Evolutionary conservation across 106 monocot genomes (phyloP).

Genomic region (Phalaenopsis aphrodite): DNA sequence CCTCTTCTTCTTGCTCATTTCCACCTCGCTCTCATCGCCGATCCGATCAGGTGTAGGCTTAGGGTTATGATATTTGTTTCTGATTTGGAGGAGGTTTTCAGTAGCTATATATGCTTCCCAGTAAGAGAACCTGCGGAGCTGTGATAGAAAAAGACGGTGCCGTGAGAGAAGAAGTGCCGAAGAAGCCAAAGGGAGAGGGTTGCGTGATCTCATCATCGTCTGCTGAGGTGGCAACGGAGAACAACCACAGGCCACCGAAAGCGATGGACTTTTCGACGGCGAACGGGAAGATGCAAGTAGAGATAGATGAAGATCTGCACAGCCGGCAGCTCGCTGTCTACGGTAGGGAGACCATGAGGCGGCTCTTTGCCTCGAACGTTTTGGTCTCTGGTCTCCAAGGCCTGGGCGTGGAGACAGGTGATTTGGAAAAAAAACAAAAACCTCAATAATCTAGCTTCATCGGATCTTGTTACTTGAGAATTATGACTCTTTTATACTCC

Average conservation of each 20-base stretch:
- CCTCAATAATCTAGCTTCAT: neutral
- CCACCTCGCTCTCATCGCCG: neutral
- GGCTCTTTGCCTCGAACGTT: conserved; percentile 58
- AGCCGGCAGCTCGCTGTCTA: conserved; percentile 85
- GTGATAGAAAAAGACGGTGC: conserved; percentile 15
- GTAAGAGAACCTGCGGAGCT: conserved; percentile 35
- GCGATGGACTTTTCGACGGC: conserved; percentile 25
- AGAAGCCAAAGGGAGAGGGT: conserved; percentile 27
- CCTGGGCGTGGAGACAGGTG: conserved; percentile 75
- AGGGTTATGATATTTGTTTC: conserved; percentile 4
- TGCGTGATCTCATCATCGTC: conserved; percentile 27
- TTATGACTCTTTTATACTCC: neutral
- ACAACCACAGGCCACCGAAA: conserved; percentile 8
- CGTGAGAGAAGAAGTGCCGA: conserved; percentile 13
- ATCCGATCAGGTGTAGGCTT: neutral
- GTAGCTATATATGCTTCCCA: conserved; percentile 66
- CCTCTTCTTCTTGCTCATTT: neutral
- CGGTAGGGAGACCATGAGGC: conserved; percentile 73
- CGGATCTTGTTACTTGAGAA: neutral
- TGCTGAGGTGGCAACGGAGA: conserved; percentile 10
- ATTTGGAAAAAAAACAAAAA: neutral
- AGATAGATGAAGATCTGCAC: conserved; percentile 84
- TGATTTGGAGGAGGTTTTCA: conserved; percentile 3
- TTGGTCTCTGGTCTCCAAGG: conserved; percentile 65
- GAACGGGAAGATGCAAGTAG: conserved; percentile 19